Evolutionary conservation across 2,329 filamentous ascomycete genomes (phyloP).

Genomic region (Sporothrix luriei): DNA sequence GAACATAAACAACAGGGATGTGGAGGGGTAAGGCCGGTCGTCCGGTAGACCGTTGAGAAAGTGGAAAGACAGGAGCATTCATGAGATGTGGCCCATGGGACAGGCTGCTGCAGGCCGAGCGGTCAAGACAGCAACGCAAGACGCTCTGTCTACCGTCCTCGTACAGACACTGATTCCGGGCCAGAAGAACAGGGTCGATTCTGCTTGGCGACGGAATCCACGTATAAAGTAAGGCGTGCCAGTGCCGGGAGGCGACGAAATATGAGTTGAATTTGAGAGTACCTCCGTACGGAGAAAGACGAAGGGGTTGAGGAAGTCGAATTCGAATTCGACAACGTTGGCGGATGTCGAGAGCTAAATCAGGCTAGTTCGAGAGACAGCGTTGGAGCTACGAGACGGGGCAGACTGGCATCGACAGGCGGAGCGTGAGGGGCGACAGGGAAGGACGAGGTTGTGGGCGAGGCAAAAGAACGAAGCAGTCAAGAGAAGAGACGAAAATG

Average conservation of each 20-base stretch:
- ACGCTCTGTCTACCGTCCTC: not conserved
- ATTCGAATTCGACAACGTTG: too few species aligned
- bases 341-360: not conserved
- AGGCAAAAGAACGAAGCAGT: not conserved
- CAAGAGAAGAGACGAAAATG: not conserved
- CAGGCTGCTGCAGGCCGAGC: slow-evolving; percentile 3
- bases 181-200: not conserved
- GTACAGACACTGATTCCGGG: slow-evolving; percentile 4
- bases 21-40: not conserved
- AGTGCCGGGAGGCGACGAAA: not conserved
- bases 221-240: not conserved
- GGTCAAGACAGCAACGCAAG: slow-evolving; percentile 14
- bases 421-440: slow-evolving; percentile 11
- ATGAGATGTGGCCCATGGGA: not conserved
- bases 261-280: not conserved
- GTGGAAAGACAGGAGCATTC: not conserved
- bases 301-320: not conserved
- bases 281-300: not conserved
- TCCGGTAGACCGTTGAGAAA: slow-evolving; percentile 2
- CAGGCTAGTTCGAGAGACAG: slow-evolving; percentile 5
- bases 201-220: not conserved
- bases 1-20: slow-evolving; percentile 6
- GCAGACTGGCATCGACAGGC: slow-evolving; percentile 12
- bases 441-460: not conserved
- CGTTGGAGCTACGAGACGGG: not conserved